These are phyloP conservation scores for Diaporthe ampelina DNA, from an alignment of 2,329 filamentous ascomycete species.

Conservation along the genomic window DNA sequence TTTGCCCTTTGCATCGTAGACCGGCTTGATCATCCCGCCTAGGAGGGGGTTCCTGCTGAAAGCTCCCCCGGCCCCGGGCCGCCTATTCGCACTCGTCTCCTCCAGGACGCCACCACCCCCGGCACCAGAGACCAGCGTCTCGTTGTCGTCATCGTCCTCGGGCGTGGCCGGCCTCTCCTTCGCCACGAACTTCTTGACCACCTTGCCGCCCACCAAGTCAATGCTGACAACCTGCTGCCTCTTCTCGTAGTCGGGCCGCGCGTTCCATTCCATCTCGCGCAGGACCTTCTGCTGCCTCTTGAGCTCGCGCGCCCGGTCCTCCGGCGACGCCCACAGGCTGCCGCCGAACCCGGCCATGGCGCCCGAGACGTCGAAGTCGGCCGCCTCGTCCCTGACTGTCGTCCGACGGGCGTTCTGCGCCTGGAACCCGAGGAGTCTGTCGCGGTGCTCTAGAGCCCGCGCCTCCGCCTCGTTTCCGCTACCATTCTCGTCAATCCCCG, in stretches of 20 bases:
- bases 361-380: conserved; percentile 68
- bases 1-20: conserved; percentile 69
- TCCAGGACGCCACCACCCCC: conserved; percentile 48
- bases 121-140: conserved; percentile 42
- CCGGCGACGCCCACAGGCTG: conserved; percentile 87
- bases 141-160: conserved; percentile 55
- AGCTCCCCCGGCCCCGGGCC: conserved; percentile 62
- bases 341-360: conserved; percentile 59
- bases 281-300: conserved; percentile 88
- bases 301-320: conserved; percentile 84
- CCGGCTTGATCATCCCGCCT: conserved; percentile 74
- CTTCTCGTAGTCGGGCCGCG: conserved; percentile 90
- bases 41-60: conserved; percentile 80
- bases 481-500: conserved; percentile 51
- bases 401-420: conserved; percentile 88
- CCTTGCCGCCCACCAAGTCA: conserved; percentile 82
- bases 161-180: conserved; percentile 71
- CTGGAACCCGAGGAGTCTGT: conserved; percentile 85
- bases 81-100: conserved; percentile 54
- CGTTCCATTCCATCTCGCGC: conserved; percentile 88
- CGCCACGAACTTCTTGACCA: conserved; percentile 79
- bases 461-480: conserved; percentile 67
- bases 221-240: conserved; percentile 86
- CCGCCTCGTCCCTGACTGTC: conserved; percentile 87
- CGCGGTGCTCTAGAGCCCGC: conserved; percentile 82